Evolutionary conservation across 306 rosid species (phyloP), one percentile per base, ranked within the genome.

Genomic region (Malus sylvestris): DNA sequence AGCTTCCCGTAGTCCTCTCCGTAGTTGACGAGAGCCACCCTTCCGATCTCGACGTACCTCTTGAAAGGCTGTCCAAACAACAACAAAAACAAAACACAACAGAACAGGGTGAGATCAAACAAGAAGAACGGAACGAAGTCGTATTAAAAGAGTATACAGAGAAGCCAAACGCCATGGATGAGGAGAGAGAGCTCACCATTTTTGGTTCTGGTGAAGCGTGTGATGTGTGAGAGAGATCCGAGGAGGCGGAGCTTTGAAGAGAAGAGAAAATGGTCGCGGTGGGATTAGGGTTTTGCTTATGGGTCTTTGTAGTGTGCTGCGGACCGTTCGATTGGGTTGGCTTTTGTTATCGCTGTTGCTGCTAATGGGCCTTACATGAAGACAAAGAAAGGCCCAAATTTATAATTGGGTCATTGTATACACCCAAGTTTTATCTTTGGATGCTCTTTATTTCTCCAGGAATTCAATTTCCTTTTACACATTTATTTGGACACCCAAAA

Each of bases 21-120:
- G 73, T 89, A 92, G 90, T 96, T 96, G 88, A 96, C 77, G 62
- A 92, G 93, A 53, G 91, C 99, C 4, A 96, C 91, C 84, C 99
- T 85, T 29, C 98, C 99, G 86, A 92, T 89, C 96, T 96, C 99
- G 10, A 92, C 88, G 81, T 60, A 92, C 79, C 99, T 88, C 90
- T 92, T 96, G 91, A 92, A 92, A 72, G 99, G 98, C 97, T 94
- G 76, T 19, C 27, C 5, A 72, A 20, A 49, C 29, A 14, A 49
- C 40, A 35, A 35, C 40, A 35, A 35, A 38, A 38, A 38, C 42
- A 8, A 38, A 38, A 38, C 9, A 38, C 7, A 38, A 40, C 11
- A 3, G 25, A 65, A 30, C 40, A 49, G 38, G 67, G 25, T 30
- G 22, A 59, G 51, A 23, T 10, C 2, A n/a, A 4, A 11, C 18